Percentiles rank a stretch among this genome's conserved stretches.
These are phyloP conservation scores for Calonectria pteridis DNA, from an alignment of 2,329 filamentous ascomycete species.

Conservation along the genomic window DNA sequence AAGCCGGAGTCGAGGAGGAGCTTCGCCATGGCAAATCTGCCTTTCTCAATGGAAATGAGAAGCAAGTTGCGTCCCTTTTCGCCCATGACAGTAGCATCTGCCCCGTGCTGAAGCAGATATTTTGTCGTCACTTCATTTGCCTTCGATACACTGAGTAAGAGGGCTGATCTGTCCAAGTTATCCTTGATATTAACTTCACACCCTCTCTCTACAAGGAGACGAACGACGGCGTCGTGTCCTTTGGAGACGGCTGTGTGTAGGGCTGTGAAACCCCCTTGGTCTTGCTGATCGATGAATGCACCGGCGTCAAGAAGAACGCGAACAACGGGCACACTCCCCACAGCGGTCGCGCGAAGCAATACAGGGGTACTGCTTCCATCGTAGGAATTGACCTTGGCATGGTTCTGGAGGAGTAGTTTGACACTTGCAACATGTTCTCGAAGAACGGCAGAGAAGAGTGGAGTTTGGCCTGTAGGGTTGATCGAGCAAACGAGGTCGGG, in stretches of 20 bases:
- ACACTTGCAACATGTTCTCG: background rate
- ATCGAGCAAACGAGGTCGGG: background rate
- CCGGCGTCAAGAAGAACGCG: background rate
- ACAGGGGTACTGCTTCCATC: background rate
- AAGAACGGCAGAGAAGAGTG: slow-evolving; percentile 2
- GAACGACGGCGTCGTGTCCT: background rate
- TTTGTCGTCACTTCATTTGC: background rate
- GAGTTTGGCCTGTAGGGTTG: background rate
- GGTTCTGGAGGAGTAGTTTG: background rate
- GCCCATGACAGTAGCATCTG: background rate
- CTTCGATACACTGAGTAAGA: background rate
- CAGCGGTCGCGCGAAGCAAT: background rate
- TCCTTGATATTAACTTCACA: background rate
- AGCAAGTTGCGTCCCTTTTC: background rate
- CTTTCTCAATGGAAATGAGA: background rate
- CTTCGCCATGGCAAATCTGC: background rate
- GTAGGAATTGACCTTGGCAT: background rate
- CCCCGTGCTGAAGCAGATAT: background rate
- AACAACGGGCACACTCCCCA: background rate
- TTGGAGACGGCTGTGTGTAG: background rate
- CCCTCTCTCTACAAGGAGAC: background rate
- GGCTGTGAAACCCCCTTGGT: background rate
- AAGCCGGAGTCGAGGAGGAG: background rate
- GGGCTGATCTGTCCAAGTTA: background rate
- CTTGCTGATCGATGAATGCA: background rate